A percentile compares a stretch with the other conserved stretches of the same genome.
Evolutionary conservation across 1,284 basidiomycete species (phyloP).

Genomic region (Cryptococcus jaspeensis): DNA sequence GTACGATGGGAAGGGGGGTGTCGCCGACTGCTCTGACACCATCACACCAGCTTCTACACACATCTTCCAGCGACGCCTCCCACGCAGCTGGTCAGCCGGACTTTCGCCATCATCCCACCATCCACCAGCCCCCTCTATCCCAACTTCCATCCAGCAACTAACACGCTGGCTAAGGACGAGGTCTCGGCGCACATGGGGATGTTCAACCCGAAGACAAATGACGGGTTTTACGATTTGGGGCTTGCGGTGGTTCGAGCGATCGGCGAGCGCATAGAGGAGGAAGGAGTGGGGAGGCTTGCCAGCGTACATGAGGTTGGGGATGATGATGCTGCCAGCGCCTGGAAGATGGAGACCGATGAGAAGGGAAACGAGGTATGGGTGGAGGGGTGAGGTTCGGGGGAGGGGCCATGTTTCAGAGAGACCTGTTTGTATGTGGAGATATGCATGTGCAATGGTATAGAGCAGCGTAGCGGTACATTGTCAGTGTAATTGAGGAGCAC

Average conservation of each 20-base stretch:
- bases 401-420: neutral
- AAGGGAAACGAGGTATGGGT: slow-evolving; percentile 31
- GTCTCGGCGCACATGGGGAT: slow-evolving; percentile 84
- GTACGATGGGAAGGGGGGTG: neutral
- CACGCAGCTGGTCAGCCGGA: slow-evolving; percentile 58
- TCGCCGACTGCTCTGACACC: neutral
- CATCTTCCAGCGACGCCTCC: slow-evolving; percentile 65
- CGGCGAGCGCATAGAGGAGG: slow-evolving; percentile 41
- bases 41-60: slow-evolving; percentile 67
- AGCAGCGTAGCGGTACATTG: no score
- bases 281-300: slow-evolving; percentile 30
- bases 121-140: slow-evolving; percentile 56
- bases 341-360: slow-evolving; percentile 25
- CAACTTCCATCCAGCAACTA: slow-evolving; percentile 64
- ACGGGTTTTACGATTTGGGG: slow-evolving; percentile 85
- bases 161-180: slow-evolving; percentile 71
- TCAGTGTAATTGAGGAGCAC: no score
- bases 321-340: slow-evolving; percentile 3
- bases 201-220: slow-evolving; percentile 79
- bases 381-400: slow-evolving; percentile 15
- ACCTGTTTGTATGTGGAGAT: no score
- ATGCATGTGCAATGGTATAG: no score
- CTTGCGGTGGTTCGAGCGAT: slow-evolving; percentile 58
- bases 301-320: slow-evolving; percentile 7
- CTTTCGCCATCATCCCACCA: slow-evolving; percentile 73